Conservation (phyloP, 139 green algal genomes). For the Chlamydomonas sp. region DNA sequence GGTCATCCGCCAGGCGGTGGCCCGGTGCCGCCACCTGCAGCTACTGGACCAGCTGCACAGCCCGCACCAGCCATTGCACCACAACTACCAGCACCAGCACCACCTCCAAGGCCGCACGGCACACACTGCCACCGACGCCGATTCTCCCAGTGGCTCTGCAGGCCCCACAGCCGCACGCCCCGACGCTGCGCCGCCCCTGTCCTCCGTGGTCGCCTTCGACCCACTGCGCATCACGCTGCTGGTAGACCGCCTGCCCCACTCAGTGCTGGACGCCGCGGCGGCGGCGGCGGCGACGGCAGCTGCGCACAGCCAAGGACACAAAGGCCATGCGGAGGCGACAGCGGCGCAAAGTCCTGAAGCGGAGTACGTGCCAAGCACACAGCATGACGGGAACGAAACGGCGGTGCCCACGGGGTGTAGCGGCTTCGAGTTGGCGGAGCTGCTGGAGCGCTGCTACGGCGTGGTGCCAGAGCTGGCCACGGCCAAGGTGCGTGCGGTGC, state of each 20-base stretch:
- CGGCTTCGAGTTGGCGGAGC: conserved; percentile 18
- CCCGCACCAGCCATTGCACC: too few relatives aligned
- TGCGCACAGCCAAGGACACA: too few relatives aligned
- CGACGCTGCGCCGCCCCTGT: not conserved
- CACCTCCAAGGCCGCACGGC: not conserved
- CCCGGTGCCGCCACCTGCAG: not conserved
- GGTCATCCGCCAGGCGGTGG: conserved; percentile 5
- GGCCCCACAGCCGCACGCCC: too few relatives aligned
- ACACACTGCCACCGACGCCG: not conserved
- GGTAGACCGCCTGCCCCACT: conserved; percentile 59
- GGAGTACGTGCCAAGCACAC: too few relatives aligned
- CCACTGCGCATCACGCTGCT: conserved; percentile 81
- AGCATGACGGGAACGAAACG: conserved; percentile 25
- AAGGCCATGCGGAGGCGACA: too few relatives aligned
- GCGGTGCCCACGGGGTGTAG: not conserved
- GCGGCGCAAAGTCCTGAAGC: too few relatives aligned
- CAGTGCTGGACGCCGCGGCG: conserved; percentile 62
- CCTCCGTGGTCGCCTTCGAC: conserved; percentile 59
- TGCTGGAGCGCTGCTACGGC: conserved; percentile 63
- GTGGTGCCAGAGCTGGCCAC: conserved; percentile 87
- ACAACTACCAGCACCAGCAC: not conserved
- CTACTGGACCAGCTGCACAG: not conserved
- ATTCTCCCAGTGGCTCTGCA: too few relatives aligned
- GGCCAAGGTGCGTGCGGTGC: conserved; percentile 31
- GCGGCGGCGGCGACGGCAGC: too few relatives aligned